Base-by-base conservation (phyloP, 1,284 basidiomycete species). In the Trametes pubescens region DNA sequence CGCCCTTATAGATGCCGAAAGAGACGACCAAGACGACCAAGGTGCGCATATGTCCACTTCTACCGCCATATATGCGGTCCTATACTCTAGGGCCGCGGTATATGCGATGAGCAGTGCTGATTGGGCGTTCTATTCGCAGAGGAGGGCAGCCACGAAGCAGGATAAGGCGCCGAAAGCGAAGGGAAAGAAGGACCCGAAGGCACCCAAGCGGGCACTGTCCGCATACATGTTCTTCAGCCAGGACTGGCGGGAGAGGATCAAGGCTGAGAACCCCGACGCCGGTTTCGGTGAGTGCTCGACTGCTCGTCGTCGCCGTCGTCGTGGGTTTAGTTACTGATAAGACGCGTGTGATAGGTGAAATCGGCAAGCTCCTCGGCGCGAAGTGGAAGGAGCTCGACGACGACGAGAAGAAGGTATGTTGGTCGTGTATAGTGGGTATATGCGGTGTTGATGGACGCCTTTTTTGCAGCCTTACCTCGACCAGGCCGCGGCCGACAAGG, bases 181-280 rank as follows among this genome's bases (percentile, higher is more conserved):
- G 72, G 78, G 79, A 61, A 91, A 91, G 81, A 94, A 94, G 78
- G 90, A 93, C 78, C 86, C 87, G 66, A 91, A 92, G 75, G 91
- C 92, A 11, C 94, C 94, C 64, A 96, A 96, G 82, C 88, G 95
- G 58, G 91, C 94, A 2, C 86, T 98, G 58, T 97, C 95, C 57
- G 95, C 96, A 59, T 99, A 98, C 84, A 98, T 99, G 96, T 96
- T 96, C 91, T 98, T 98, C 86, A 91, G 89, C 74, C 94, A 96
- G 79, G 96, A 96, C 80, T 93, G 93, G 91, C 88, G 96, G 76
- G 93, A 97, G 80, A 89, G 91, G 75, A 93, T 98, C 86, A 97
- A 96, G 88, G 75, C 86, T 62, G 96, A 97, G 82, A 98, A 98
- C 84, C 94, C 95, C 61, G 94, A 96, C 65, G 96, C 95, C 43